These are phyloP conservation scores for Globisporangium nunn DNA, from an alignment of 352 stramenopile genomes.

Conservation along the genomic window DNA sequence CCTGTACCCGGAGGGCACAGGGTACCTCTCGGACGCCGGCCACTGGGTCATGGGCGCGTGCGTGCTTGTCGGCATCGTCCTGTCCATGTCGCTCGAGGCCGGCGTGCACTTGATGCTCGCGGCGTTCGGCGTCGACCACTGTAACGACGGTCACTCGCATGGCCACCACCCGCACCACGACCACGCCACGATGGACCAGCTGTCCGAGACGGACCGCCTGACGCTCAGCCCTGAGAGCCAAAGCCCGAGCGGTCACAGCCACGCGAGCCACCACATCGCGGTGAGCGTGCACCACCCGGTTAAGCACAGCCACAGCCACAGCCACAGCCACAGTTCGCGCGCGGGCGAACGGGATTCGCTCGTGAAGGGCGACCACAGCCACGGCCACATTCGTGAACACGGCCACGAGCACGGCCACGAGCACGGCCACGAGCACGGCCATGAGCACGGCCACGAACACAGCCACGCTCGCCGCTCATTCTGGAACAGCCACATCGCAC, in stretches of 20 bases:
- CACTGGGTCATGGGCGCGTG: slow-evolving; percentile 26
- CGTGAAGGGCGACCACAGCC: too few species aligned
- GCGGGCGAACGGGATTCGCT: too few species aligned
- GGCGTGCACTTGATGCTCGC: slow-evolving; percentile 20
- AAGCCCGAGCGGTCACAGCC: slow-evolving; percentile 12
- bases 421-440: background rate
- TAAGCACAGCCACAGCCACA: slow-evolving; percentile 7
- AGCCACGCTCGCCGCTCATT: slow-evolving; percentile 3
- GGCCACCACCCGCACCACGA: slow-evolving; percentile 11
- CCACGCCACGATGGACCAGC: slow-evolving; percentile 10
- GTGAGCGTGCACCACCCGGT: slow-evolving; percentile 2
- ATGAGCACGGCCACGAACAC: slow-evolving; percentile 4
- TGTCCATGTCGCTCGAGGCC: slow-evolving; percentile 25
- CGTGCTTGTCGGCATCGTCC: slow-evolving; percentile 21
- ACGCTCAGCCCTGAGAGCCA: slow-evolving; percentile 10
- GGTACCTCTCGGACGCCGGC: slow-evolving; percentile 20
- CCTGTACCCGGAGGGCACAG: slow-evolving; percentile 26
- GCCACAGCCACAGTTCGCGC: too few species aligned
- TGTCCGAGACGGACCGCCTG: slow-evolving; percentile 1
- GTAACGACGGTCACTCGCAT: slow-evolving; percentile 9
- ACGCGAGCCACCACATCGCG: slow-evolving; percentile 12
- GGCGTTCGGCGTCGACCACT: slow-evolving; percentile 17
- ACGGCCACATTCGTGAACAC: background rate
- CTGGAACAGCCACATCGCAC: slow-evolving; percentile 3
- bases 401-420: too few species aligned